These are phyloP conservation scores for Ogataea wickerhamii DNA, from an alignment of 805 yeast species.

Conservation along the genomic window DNA sequence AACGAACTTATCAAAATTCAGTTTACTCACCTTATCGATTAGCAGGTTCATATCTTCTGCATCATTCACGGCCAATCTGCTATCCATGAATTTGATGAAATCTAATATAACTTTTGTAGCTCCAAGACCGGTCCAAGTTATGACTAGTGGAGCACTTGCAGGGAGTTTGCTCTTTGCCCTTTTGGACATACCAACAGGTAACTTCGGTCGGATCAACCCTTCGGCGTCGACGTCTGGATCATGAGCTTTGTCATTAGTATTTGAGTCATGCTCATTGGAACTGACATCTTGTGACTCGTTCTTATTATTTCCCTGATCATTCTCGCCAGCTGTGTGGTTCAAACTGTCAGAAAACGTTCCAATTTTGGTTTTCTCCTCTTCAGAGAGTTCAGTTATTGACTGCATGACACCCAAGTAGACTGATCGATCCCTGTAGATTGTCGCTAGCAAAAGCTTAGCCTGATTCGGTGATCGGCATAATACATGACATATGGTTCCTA, in stretches of 20 bases:
- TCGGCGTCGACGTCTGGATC: constrained; percentile 6
- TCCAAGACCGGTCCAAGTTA: constrained; percentile 57
- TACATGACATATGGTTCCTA: constrained; percentile 53
- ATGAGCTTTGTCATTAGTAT: not conserved
- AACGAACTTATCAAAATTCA: constrained; percentile 26
- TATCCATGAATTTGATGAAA: constrained; percentile 28
- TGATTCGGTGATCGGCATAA: constrained; percentile 48
- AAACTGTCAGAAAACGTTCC: not conserved
- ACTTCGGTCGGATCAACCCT: constrained; percentile 44
- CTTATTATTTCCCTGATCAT: not conserved
- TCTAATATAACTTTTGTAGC: constrained; percentile 41
- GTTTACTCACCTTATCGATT: constrained; percentile 40
- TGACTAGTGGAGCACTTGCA: constrained; percentile 43
- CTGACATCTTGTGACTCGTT: not conserved
- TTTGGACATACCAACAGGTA: constrained; percentile 59
- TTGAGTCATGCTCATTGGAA: not conserved
- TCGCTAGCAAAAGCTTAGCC: constrained; percentile 51
- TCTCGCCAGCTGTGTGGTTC: not conserved
- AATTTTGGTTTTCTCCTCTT: constrained; percentile 18
- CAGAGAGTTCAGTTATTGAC: constrained; percentile 31
- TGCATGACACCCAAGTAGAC: constrained; percentile 36
- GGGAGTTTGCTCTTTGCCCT: constrained; percentile 54
- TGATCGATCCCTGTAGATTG: constrained; percentile 41
- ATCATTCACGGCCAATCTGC: constrained; percentile 33
- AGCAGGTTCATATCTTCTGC: constrained; percentile 29